Base-by-base conservation (phyloP, 768 basidiomycete species). In the Suillus subalutaceus region DNA sequence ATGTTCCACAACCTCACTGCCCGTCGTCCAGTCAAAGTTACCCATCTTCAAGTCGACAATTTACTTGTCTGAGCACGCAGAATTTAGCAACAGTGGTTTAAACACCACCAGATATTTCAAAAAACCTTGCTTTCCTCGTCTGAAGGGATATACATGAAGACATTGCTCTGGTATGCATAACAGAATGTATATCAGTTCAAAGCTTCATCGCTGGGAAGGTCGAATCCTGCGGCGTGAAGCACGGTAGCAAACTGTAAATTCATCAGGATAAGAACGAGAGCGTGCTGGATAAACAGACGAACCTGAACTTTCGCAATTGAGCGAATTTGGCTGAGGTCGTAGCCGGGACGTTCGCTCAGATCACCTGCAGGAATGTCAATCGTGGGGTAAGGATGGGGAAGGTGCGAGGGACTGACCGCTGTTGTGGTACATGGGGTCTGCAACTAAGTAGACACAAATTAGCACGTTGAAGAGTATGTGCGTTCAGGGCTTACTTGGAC, bases 261-360 rank as follows among this genome's bases (percentile, higher is more conserved):
- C 38, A 23, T 66, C 0, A 66, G 55, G 1, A 62, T 6, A 44
- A 43, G 46, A 46, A n/a, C 3, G 15, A 18, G 48, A 6, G 44
- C 6, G 30, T 26, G 52, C 26, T 43, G 35, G 18, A 65, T 6
- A 32, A 8, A 37, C 56, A 16, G 6, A 75, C 84, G 44, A 69
- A 90, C 92, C 82, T 94, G 91, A 12, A 96, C 94, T 79, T 94
- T 95, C 6, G 93, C 91, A 69, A 97, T 96, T 18, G 88, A 87
- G 71, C 82, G 85, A 64, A 96, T 78, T 75, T 97, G 96, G 23
- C 89, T 82, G 65, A 97, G 84, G 74, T 96, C 94, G 74, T 91
- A 97, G 18, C 92, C 91, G 37, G 84, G 83, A 56, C 96, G 84
- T 63, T 91, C 84, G 70, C 90, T 91, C 58, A 96, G 63, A 74